Evolutionary conservation across 2,329 filamentous ascomycete species (phyloP).

Genomic region (Aspergillus sp.): DNA sequence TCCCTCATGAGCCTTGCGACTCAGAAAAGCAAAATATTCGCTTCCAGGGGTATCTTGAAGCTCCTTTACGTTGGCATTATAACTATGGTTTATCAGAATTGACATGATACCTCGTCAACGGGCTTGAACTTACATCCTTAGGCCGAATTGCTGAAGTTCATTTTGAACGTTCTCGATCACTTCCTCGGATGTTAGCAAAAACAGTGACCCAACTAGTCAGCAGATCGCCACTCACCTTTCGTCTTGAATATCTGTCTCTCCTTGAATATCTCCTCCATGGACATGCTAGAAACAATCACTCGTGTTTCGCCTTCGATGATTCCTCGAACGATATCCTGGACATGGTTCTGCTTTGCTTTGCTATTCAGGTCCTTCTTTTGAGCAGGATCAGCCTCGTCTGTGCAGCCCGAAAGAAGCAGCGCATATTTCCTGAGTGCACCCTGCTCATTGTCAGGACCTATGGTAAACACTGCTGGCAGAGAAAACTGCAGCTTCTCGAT

Average conservation of each 20-base stretch:
- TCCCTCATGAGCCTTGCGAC: conserved; percentile 81
- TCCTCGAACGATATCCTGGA: conserved; percentile 83
- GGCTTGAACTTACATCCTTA: conserved; percentile 60
- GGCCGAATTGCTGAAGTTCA: conserved; percentile 78
- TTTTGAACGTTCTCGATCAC: conserved; percentile 75
- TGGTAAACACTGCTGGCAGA: conserved; percentile 81
- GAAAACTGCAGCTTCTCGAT: conserved; percentile 83
- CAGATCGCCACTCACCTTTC: conserved; percentile 52
- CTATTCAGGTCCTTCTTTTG: conserved; percentile 42
- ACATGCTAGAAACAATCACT: conserved; percentile 81
- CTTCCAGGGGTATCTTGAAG: conserved; percentile 78
- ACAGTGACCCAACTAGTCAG: not conserved
- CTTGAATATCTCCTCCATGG: conserved; percentile 88
- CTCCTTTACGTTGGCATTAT: conserved; percentile 81
- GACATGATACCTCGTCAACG: not conserved
- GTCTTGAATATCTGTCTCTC: conserved; percentile 76
- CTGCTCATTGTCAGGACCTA: conserved; percentile 73
- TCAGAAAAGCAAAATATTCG: conserved; percentile 81
- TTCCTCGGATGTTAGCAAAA: conserved; percentile 8
- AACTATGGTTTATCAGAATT: conserved; percentile 39
- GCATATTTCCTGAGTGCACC: conserved; percentile 79
- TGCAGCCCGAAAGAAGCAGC: conserved; percentile 70
- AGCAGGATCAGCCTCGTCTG: conserved; percentile 42
- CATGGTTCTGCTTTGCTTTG: conserved; percentile 60
- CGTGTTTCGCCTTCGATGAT: conserved; percentile 88